These are phyloP conservation scores for Amborella trichopoda DNA, from an alignment of 164 flowering plant species.

Conservation along the genomic window DNA sequence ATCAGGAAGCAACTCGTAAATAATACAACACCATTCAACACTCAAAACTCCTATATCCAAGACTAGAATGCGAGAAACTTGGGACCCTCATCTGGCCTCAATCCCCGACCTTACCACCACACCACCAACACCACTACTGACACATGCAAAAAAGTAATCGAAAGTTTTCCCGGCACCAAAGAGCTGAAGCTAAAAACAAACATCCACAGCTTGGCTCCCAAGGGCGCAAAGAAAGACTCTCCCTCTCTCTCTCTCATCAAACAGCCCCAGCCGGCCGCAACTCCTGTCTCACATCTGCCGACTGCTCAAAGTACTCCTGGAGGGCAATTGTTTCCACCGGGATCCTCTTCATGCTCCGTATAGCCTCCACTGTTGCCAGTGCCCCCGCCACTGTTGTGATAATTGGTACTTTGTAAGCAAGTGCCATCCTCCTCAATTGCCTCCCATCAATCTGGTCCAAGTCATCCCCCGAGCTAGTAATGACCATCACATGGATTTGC, in stretches of 20 bases:
- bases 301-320: conserved; percentile 55
- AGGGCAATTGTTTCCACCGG: conserved; percentile 59
- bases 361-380: conserved; percentile 70
- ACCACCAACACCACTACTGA: not conserved
- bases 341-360: conserved; percentile 55
- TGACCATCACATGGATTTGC: conserved; percentile 79
- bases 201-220: too few relatives aligned
- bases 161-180: not conserved
- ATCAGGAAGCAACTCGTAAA: too few relatives aligned
- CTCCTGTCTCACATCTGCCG: conserved; percentile 7
- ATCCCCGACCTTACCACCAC: not conserved
- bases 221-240: not conserved
- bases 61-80: too few relatives aligned
- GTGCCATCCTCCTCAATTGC: conserved; percentile 80
- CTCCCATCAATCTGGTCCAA: conserved; percentile 79
- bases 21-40: too few relatives aligned
- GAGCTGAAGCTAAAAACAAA: too few relatives aligned
- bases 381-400: conserved; percentile 90
- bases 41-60: too few relatives aligned
- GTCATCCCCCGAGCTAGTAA: conserved; percentile 87
- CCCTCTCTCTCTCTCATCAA: not conserved
- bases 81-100: too few relatives aligned
- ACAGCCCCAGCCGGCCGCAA: conserved; percentile 43
- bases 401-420: conserved; percentile 74
- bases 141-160: not conserved